Conservation (phyloP, 768 basidiomycete genomes). For the Amanita pseudoporphyria region DNA sequence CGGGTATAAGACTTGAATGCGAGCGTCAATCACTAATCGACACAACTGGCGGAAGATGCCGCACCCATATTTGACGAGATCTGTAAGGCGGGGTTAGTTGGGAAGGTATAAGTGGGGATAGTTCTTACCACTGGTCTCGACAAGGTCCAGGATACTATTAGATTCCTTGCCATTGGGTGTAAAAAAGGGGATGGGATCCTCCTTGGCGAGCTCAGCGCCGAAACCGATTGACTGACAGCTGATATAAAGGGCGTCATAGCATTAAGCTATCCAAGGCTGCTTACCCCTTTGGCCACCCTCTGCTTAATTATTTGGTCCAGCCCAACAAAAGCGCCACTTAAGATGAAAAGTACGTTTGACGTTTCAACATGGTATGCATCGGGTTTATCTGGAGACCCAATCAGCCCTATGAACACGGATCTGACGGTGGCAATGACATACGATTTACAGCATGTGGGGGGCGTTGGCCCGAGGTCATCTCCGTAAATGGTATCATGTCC, state of each 20-base stretch:
- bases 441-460: conserved; percentile 29
- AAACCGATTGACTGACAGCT: conserved; percentile 79
- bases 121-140: conserved; percentile 57
- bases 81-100: conserved; percentile 24
- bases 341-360: conserved; percentile 86
- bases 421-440: conserved; percentile 15
- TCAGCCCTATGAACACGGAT: not conserved
- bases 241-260: conserved; percentile 6
- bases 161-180: conserved; percentile 57
- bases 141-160: conserved; percentile 51
- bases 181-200: conserved; percentile 58
- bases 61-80: conserved; percentile 81
- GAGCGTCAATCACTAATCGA: not conserved
- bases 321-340: conserved; percentile 94
- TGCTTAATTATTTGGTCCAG: conserved; percentile 74
- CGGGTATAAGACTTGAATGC: conserved; percentile 74
- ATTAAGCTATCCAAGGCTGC: conserved; percentile 18
- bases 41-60: not conserved
- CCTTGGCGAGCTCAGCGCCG: conserved; percentile 30
- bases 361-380: conserved; percentile 78
- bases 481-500: conserved; percentile 40
- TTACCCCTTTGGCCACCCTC: conserved; percentile 76
- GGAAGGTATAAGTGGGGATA: not conserved
- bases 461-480: conserved; percentile 41
- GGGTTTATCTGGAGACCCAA: conserved; percentile 31